Conservation (phyloP, 2,329 filamentous ascomycete genomes). For the Corniculantispora saksenae region DNA sequence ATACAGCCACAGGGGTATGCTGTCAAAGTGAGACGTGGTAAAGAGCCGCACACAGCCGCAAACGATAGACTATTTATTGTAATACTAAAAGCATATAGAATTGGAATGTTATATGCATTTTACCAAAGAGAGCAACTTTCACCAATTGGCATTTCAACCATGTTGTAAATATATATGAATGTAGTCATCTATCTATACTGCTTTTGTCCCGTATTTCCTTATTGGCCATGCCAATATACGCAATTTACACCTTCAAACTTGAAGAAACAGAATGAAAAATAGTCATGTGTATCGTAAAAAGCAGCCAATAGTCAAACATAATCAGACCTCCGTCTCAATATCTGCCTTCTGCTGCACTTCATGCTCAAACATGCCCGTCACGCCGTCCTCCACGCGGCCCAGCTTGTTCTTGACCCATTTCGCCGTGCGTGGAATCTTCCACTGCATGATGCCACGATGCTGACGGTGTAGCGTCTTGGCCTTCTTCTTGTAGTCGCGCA, state of each 20-base stretch:
- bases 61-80: slow-evolving; percentile 6
- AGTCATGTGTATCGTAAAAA: not conserved
- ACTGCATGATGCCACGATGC: slow-evolving; percentile 74
- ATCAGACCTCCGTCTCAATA: slow-evolving; percentile 68
- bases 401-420: slow-evolving; percentile 55
- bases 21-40: not conserved
- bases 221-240: not conserved
- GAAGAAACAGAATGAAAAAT: not conserved
- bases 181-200: not conserved
- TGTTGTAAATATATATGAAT: not conserved
- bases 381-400: slow-evolving; percentile 59
- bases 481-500: slow-evolving; percentile 62
- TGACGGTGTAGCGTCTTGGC: slow-evolving; percentile 62
- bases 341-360: slow-evolving; percentile 52
- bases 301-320: not conserved
- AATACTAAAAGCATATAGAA: slow-evolving; percentile 17
- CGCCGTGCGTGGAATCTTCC: slow-evolving; percentile 53
- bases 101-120: not conserved
- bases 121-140: not conserved
- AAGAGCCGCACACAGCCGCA: not conserved
- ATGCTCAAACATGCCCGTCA: slow-evolving; percentile 60
- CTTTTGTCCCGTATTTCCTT: not conserved
- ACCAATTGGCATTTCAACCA: not conserved
- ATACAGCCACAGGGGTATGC: not conserved
- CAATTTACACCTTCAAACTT: not conserved